Evolutionary conservation across 2,329 filamentous ascomycete genomes (phyloP), one percentile per base, ranked within the genome.

Genomic region (Claviceps humidiphila): DNA sequence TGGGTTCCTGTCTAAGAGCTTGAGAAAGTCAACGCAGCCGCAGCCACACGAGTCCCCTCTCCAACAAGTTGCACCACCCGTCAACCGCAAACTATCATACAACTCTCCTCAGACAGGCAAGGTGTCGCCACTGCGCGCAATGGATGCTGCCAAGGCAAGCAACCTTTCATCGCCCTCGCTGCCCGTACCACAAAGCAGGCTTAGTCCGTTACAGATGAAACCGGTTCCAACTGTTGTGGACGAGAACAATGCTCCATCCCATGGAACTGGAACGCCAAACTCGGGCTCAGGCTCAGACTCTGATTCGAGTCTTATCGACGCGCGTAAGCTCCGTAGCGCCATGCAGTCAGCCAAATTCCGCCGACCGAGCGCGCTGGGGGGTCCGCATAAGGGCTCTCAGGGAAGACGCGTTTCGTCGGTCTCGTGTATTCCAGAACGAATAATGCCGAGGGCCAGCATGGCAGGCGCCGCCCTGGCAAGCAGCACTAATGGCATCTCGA

Each of bases 1-100:
- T 2, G 91, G 91, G 5, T 95, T 95, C 66, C 71, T 97, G 24
- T 82, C 87, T 71, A 78, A 78, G 63, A 61, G 60, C 39, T 59
- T 67, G 42, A 68, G 71, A 44, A 61, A 65, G 2, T 71, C 73
- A 2, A 61, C 69, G 40, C 68, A 67, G 42, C 47, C 57, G 40
- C 68, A 67, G 41, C 46, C 57, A 2, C 72, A 77, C 46, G 82
- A 78, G 50, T 89, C 85, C 3, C 84, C 86, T 4, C 68, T 78
- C 4, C 75, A 78, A 14, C 69, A 71, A 14, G 71, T 76, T 1
- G 77, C 80, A 13, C 74, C 80, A 14, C 74, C 74, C 7, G 68
- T 83, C 54, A 76, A 76, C n/a, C 71, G 79, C 26, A 75, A 75
- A 49, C 67, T 82, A 41, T 75, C 78, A 22, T 79, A 80, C 3